Base-by-base conservation (phyloP, 768 basidiomycete species). In the Lactarius psammicola region DNA sequence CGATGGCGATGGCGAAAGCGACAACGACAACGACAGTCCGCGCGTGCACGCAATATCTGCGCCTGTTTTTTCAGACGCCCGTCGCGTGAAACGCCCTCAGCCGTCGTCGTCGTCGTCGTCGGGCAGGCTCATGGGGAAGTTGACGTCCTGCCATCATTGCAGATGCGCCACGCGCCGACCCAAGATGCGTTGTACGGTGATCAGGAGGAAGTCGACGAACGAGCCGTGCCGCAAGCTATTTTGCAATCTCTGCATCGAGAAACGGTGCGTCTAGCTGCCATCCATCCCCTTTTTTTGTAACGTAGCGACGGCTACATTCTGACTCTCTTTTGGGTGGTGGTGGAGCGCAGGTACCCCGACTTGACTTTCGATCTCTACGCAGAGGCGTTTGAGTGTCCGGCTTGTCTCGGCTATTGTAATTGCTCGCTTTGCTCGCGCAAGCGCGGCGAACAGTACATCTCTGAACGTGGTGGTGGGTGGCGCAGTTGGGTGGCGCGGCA, bases 371-470 rank as follows among this genome's bases (percentile, higher is more conserved):
- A 78, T 36, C 54, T 70, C 38, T 71, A 57, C 23, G 68, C 66
- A n/a, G 46, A 55, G 1, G 33, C 49, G 6, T 81, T 80, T 59
- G 62, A 69, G 28, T 87, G 85, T 68, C 85, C 85, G 0, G 68
- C 30, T 17, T 86, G 84, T 69, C 69, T 71, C 3, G 69, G 74
- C 13, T 78, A 67, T 13, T 87, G 85, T 72, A 83, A 80, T 54
- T 86, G 85, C 70, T 80, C 81, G 13, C 0, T 6, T 0, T 85
- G 84, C 68, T 75, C 79, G 17, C 67, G 72, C 31, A 77, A 68
- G 64, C 78, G 85, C 6, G 83, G 84, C 6, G 85, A 83, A 59
- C 68, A 71, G 13, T 85, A 83, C 64, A 63, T 83, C 11, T 73
- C 78, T 9, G 73, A 73, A 68, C 68, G 74, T 53, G 67, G 67